Conservation (phyloP, 192 early-diverging fungal genomes). For the Haplosporangium gracile region DNA sequence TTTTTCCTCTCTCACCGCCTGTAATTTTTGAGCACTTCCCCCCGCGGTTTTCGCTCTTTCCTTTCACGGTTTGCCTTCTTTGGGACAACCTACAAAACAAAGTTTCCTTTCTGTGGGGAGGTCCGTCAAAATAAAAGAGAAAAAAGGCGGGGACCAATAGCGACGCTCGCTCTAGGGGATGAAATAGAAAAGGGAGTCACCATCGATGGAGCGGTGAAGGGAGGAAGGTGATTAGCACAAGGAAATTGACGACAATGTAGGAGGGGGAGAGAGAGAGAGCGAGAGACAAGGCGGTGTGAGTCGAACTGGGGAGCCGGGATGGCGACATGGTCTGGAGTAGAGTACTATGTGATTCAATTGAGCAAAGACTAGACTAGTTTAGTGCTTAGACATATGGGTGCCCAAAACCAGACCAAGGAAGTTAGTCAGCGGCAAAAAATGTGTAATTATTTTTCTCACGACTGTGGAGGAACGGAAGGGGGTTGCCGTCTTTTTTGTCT, state of each 20-base stretch:
- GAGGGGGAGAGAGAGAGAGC: neutral
- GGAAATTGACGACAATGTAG: neutral
- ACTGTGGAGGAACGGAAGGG: neutral
- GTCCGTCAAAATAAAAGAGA: neutral
- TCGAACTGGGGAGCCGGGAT: slow-evolving; percentile 1
- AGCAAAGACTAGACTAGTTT: neutral
- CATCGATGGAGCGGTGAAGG: neutral
- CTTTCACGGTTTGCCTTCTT: slow-evolving; percentile 6
- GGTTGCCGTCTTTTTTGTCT: neutral
- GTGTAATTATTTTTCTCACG: neutral
- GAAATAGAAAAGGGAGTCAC: neutral
- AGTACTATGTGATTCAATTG: neutral
- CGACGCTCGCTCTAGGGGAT: neutral
- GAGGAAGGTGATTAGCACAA: neutral
- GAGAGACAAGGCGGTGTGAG: neutral
- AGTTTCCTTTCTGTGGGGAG: neutral
- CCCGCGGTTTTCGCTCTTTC: neutral
- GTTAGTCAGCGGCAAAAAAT: neutral
- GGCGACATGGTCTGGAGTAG: neutral
- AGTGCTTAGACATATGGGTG: neutral
- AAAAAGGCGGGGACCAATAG: slow-evolving; percentile 1
- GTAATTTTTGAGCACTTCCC: neutral
- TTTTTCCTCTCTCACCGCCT: neutral
- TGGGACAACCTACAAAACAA: neutral
- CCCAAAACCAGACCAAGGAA: neutral